A percentile compares a stretch with the other conserved stretches of the same genome.
Conservation (phyloP, 345 rosid species). For the Carallia brachiata region DNA sequence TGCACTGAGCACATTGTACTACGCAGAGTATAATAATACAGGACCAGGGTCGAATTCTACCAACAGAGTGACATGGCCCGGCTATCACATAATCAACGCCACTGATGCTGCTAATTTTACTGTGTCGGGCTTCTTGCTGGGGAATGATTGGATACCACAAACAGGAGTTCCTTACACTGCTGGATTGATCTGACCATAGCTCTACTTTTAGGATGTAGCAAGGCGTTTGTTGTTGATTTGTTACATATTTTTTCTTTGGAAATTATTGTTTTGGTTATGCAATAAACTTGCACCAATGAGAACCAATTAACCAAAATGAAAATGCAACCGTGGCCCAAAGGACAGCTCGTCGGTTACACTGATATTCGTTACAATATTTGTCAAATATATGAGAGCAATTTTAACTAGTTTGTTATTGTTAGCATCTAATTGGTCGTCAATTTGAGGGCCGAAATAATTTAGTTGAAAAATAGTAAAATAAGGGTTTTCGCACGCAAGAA, state of each 20-base stretch:
- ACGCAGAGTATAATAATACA: slow-evolving; percentile 61
- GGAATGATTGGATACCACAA: slow-evolving; percentile 63
- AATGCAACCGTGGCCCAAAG: background rate
- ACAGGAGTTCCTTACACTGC: slow-evolving; percentile 56
- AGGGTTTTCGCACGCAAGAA: no score
- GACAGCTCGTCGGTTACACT: background rate
- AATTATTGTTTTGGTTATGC: background rate
- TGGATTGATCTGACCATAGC: slow-evolving; percentile 28
- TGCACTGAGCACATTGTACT: slow-evolving; percentile 65
- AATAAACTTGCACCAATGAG: background rate
- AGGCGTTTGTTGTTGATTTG: background rate
- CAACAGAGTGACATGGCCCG: slow-evolving; percentile 64
- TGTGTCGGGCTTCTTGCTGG: slow-evolving; percentile 51
- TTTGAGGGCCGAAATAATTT: no score
- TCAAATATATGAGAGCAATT: no score
- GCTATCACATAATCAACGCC: slow-evolving; percentile 52
- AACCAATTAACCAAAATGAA: no score
- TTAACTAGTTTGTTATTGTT: no score
- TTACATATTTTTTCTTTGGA: background rate
- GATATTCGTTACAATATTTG: background rate
- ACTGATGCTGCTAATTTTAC: slow-evolving; percentile 72
- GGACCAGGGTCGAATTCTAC: slow-evolving; percentile 65
- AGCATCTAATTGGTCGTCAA: no score
- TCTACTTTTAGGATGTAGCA: background rate
- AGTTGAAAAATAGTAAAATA: no score